Evolutionary conservation across 176 grass and related monocot genomes (phyloP), one percentile per base, ranked within the genome.

Genomic region (Panicum miliaceum): DNA sequence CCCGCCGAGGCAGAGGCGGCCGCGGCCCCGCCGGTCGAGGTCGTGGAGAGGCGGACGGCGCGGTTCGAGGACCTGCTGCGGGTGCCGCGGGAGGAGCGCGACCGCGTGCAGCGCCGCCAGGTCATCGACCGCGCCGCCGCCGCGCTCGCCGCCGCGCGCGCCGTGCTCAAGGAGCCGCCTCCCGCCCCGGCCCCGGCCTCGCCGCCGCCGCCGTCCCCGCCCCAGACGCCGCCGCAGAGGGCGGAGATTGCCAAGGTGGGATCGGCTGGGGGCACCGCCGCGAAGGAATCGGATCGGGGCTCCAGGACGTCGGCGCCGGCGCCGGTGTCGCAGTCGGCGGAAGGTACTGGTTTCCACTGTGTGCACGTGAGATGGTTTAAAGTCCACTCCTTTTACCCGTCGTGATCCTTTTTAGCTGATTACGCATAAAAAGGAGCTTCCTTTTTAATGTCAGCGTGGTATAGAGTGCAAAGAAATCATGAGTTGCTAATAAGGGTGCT

Each of bases 41-140:
- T 78, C 48, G 81, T 86, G 41, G 82, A 82, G 73, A 32, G 48
- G 53, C 90, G 83, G 78, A 90, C 91, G 64, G 89, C 94, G 87
- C 80, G 82, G 80, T 98, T 98, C 75, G 82, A 98, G 74, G 82
- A 88, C 77, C 82, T 98, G 73, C 87, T 95, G 73, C 64, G 85
- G 36, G 96, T 98, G 32, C 96, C 93, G 5, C 66, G 7, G 27
- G 87, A 98, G 87, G 96, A 95, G 89, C 87, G 96, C 18, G 93
- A 98, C 79, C 82, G 93, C 34, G 82, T 92, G 73, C 96, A 98
- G 84, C 79, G 93, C 71, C 84, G 65, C 20, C 93, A 93, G 85
- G 87, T 98, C 79, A 95, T 98, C 77, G 96, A 98, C 69, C 93
- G 96, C 22, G 96, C 96, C n/a, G 89, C 93, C 1, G 96, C 96